These are phyloP conservation scores for Pythium phragmitis DNA, from an alignment of 352 stramenopile genomes.

Conservation along the genomic window DNA sequence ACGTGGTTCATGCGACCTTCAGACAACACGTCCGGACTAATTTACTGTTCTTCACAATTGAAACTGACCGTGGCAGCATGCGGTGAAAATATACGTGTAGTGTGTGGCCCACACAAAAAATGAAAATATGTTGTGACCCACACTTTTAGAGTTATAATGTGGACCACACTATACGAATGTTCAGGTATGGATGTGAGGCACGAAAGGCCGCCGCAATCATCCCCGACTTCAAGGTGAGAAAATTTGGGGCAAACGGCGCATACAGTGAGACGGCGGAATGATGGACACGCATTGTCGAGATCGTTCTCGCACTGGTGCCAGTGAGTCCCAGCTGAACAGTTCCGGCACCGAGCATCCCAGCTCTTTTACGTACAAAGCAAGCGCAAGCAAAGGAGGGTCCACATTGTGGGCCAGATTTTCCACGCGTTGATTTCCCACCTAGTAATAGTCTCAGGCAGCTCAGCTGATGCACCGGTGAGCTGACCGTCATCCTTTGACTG, in stretches of 20 bases:
- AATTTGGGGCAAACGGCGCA: not conserved
- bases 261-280: no score
- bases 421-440: no score
- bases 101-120: not conserved
- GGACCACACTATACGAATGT: not conserved
- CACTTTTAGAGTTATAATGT: not conserved
- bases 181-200: not conserved
- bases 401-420: no score
- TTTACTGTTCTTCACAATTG: not conserved
- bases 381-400: no score
- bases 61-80: not conserved
- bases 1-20: constrained; percentile 23
- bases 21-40: not conserved
- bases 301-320: not conserved
- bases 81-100: constrained; percentile 1
- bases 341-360: no score
- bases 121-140: not conserved
- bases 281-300: constrained; percentile 1
- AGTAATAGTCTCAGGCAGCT: not conserved
- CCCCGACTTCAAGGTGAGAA: constrained; percentile 2
- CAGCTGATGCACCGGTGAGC: not conserved
- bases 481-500: not conserved
- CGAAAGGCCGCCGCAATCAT: not conserved
- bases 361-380: no score
- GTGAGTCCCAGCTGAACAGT: not conserved